phyloP scores from a whole-genome alignment of 2,329 filamentous ascomycete genomes.

The Neofusicoccum sp. region DNA sequence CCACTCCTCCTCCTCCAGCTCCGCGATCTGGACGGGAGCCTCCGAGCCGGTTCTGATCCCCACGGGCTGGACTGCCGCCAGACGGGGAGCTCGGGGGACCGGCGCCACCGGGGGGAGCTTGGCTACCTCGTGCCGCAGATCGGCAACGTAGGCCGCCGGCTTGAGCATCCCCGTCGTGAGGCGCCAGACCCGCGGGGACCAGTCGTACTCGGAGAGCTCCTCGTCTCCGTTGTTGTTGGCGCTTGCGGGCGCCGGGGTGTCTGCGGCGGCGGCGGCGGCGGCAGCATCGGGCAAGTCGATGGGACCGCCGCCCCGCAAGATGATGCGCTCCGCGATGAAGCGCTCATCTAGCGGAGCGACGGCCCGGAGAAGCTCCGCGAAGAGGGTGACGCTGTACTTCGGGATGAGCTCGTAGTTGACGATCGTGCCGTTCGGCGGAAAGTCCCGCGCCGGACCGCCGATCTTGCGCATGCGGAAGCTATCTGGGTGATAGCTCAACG shows the following conservation, averaged over 20 bases:
- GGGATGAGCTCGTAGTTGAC: conserved; percentile 8
- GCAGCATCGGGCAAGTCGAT: background rate
- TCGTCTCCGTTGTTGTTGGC: background rate
- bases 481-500: background rate
- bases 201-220: conserved; percentile 8
- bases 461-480: conserved; percentile 14
- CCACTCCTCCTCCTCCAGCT: conserved; percentile 1
- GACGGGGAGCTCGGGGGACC: background rate
- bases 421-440: background rate
- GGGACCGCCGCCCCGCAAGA: conserved; percentile 6
- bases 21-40: background rate
- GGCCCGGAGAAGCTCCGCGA: background rate
- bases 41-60: conserved; percentile 4
- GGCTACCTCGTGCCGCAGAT: background rate
- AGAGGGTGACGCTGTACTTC: background rate
- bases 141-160: background rate
- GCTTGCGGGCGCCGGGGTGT: background rate
- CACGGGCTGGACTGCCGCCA: background rate
- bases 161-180: background rate
- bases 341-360: background rate
- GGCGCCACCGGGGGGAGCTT: background rate
- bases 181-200: conserved; percentile 15
- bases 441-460: conserved; percentile 1
- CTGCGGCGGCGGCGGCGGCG: background rate
- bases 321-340: conserved; percentile 13